Base-by-base conservation (phyloP, 129 eudicot species). In the Centella asiatica region DNA sequence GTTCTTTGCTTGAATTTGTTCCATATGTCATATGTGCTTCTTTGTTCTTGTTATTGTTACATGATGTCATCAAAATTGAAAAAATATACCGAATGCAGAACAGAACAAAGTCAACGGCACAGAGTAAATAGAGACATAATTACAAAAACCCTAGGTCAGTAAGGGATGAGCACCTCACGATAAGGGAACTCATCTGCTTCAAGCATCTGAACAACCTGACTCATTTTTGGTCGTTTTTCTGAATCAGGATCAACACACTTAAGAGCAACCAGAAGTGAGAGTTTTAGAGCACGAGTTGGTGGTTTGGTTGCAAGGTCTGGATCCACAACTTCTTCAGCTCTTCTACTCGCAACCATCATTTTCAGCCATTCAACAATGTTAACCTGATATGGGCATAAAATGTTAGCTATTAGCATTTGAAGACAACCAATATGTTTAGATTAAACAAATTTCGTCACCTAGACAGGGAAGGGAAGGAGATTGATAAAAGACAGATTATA, bases 301-400 rank as follows among this genome's bases (percentile, higher is more conserved):
- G 97, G 97, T 49, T 76, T 86, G 0, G 80, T 80, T 58, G 83
- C 87, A 73, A 90, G 87, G 61, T 62, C 71, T n/a, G 90, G 85
- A 78, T 90, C 97, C 60, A 84, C 77, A 52, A 90, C 97, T 73
- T 90, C 97, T 71, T 90, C 97, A 1, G 97, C 83, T 68, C 85
- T 79, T 78, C 97, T 83, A 34, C 74, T 76, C 45, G 94, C 97
- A 46, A 90, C 97, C 97, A 90, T 90, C 82, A 81, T 70, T 77
- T 90, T 90, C 13, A 90, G 84, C 98, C 98, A 90, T 81, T 90
- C 98, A 46, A 90, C 98, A 55, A 90, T 94, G 85, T 90, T 86
- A 18, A 90, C 90, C 98, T 90, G 78, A 48, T 65, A 66, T 28
- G 37, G 55, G 24, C 59, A 68, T 25, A 18, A 44, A 15, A 27